Evolutionary conservation across 139 green algal genomes (phyloP).

Genomic region (Raphidocelis subcapitata): DNA sequence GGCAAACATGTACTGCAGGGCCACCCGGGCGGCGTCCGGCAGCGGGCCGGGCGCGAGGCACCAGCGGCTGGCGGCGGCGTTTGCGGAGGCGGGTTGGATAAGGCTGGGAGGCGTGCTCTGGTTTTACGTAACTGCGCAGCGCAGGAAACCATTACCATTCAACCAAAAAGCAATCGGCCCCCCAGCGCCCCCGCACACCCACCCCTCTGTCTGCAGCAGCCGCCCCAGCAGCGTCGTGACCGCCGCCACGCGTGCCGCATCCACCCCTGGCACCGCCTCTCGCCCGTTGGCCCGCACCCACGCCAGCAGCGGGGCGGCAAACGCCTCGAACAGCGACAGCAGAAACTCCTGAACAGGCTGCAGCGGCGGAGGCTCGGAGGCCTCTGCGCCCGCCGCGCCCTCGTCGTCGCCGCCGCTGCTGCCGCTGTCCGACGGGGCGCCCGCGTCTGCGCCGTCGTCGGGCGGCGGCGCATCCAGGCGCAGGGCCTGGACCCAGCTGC

Average conservation of each 20-base stretch:
- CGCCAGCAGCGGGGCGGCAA: constrained; percentile 47
- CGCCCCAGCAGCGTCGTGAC: constrained; percentile 11
- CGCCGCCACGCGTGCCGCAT: constrained; percentile 56
- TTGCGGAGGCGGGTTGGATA: no score
- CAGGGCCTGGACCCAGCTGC: constrained; percentile 9
- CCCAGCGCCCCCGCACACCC: not conserved
- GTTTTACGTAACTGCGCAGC: no score
- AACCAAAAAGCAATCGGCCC: no score
- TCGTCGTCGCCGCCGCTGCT: no score
- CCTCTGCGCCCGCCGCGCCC: no score
- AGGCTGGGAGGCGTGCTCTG: no score
- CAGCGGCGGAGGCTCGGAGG: no score
- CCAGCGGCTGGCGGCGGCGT: constrained; percentile 18
- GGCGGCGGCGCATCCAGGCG: no score
- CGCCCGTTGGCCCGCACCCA: constrained; percentile 38
- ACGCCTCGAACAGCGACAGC: constrained; percentile 49
- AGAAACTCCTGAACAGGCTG: constrained; percentile 36
- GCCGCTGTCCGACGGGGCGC: no score
- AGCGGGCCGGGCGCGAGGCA: not conserved
- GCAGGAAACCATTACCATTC: no score
- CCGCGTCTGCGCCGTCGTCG: no score
- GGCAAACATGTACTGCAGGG: constrained; percentile 59
- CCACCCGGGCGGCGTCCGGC: constrained; percentile 8
- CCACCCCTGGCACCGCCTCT: constrained; percentile 50
- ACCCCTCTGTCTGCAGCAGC: no score